phyloP scores from a whole-genome alignment of 2,329 filamentous ascomycete genomes.

The Leptographium galeiforme region DNA sequence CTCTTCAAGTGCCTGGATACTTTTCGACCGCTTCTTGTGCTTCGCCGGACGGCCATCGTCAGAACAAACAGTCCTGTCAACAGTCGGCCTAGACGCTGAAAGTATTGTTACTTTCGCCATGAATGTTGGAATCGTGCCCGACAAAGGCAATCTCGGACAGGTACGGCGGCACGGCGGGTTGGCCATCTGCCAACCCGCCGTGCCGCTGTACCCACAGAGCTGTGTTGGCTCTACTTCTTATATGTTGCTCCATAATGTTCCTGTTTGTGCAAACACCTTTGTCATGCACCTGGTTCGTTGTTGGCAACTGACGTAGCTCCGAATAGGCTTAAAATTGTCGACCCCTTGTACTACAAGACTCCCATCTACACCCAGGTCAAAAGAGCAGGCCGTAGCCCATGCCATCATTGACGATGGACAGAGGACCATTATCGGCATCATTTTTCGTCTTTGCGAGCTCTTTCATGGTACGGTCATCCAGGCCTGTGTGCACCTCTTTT shows the following conservation, averaged over 20 bases:
- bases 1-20: constrained; percentile 21
- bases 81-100: no score
- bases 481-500: constrained; percentile 26
- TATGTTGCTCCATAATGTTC: constrained; percentile 8
- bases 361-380: constrained; percentile 20
- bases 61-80: constrained; percentile 8
- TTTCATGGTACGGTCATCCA: constrained; percentile 28
- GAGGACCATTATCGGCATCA: constrained; percentile 27
- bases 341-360: constrained; percentile 21
- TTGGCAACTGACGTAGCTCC: constrained; percentile 28
- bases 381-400: neutral
- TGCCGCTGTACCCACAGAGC: constrained; percentile 26
- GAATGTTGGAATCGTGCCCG: constrained; percentile 8
- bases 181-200: constrained; percentile 25
- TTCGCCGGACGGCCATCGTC: constrained; percentile 28
- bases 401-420: constrained; percentile 14
- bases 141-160: constrained; percentile 17
- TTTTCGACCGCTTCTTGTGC: constrained; percentile 26
- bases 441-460: constrained; percentile 24
- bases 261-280: neutral
- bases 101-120: no score
- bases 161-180: constrained; percentile 24
- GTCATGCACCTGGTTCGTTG: constrained; percentile 22
- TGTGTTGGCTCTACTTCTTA: constrained; percentile 23
- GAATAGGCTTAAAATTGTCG: constrained; percentile 17